Base-by-base conservation (phyloP, 129 eudicot species). In the Rutidosis leptorrhynchoides region DNA sequence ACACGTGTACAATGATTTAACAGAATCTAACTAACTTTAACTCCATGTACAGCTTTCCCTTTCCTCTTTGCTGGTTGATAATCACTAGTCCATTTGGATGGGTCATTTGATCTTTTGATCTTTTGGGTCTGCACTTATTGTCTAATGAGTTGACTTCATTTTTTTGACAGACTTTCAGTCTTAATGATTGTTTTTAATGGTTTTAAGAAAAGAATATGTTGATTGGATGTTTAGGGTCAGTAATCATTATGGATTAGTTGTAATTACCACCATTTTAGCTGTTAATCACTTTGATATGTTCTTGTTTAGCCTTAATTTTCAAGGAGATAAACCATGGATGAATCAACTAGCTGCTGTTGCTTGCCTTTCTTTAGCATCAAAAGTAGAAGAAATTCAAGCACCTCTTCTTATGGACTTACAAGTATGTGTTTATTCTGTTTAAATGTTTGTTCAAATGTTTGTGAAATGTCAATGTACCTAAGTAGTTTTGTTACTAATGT, bases 221-320 rank as follows among this genome's bases (percentile, higher is more conserved):
- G 87, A 77, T 64, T 92, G 98, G 95, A 83, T 92, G 65, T 62
- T 78, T 43, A 88, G 82, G 77, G 98, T 88, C 25, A 45, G 79
- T 82, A 65, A 45, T 20, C 76, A 80, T 59, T 80, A 81, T 74
- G 90, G 88, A 17, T 92, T 87, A 58, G 74, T 61, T 58, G 82
- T 72, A 11, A 53, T 64, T 72, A 88, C 95, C 16, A 81, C 81
- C 25, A 71, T 86, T 71, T 78, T 92, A 66, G 89, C 89, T 82
- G 96, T 85, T 76, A 82, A 80, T 79, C 85, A 88, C 71, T 92
- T 72, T 45, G 95, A 92, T 70, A 81, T 89, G 78, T 92, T 85
- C 52, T 40, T 83, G 27, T 67, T 83, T 40, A 83, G 91, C 51
- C 37, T 67, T 54, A 62, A 62, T 69, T 78, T 88, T 77, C 79